Conservation (phyloP, 805 yeast genomes). For the Candida xyloterini region DNA sequence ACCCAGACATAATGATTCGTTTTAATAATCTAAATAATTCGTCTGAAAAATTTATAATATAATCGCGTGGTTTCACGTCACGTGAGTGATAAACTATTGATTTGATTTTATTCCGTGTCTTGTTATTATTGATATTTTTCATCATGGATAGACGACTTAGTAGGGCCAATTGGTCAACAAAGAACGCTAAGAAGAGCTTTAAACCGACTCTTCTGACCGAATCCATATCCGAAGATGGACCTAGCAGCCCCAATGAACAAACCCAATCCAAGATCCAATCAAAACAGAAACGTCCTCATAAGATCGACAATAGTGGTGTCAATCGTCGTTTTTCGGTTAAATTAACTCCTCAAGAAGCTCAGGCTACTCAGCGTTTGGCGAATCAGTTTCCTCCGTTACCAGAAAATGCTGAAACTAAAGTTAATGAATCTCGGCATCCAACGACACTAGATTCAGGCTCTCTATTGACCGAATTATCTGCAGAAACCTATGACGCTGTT, state of each 20-base stretch:
- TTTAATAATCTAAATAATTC: no score
- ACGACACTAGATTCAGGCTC: constrained; percentile 15
- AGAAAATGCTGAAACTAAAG: constrained; percentile 1
- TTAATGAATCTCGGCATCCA: constrained; percentile 5
- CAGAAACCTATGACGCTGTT: constrained; percentile 45
- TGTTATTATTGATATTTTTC: not conserved
- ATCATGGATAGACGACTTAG: constrained; percentile 22
- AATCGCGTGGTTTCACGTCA: no score
- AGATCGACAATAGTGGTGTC: constrained; percentile 20
- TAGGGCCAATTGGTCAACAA: constrained; percentile 30
- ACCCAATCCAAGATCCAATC: constrained; percentile 1
- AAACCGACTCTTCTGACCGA: constrained; percentile 7
- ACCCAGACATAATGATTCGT: constrained; percentile 8
- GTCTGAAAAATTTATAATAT: no score
- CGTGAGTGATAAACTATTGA: no score
- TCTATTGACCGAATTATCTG: constrained; percentile 37
- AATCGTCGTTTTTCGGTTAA: constrained; percentile 26
- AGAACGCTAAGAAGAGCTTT: constrained; percentile 6
- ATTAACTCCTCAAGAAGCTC: constrained; percentile 18
- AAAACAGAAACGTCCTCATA: constrained; percentile 16
- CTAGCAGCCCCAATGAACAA: not conserved
- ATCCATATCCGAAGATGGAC: constrained; percentile 2
- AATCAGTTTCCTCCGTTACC: constrained; percentile 16
- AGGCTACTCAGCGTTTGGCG: constrained; percentile 2
- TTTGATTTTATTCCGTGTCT: no score